These are phyloP conservation scores for Ambrosia artemisiifolia DNA, from an alignment of 129 eudicot species.

Conservation along the genomic window DNA sequence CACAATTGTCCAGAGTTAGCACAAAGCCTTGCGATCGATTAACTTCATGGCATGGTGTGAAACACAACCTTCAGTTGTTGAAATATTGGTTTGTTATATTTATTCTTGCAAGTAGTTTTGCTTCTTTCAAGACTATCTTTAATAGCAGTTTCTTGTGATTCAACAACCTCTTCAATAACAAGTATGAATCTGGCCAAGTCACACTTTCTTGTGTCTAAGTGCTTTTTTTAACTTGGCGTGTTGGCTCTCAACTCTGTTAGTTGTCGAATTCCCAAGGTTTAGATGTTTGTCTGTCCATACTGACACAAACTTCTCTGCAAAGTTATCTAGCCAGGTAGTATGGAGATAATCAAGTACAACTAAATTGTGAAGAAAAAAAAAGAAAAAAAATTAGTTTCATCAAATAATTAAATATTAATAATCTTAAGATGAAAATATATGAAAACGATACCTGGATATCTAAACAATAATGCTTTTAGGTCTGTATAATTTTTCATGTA, in stretches of 20 bases:
- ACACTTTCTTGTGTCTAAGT: too few relatives aligned
- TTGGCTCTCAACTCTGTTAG: too few relatives aligned
- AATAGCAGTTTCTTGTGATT: background rate
- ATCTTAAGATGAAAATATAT: background rate
- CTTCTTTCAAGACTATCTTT: slow-evolving; percentile 1
- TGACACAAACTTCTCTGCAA: background rate
- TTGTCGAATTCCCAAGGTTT: background rate
- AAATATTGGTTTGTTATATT: too few relatives aligned
- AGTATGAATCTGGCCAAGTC: background rate
- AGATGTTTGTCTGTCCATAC: background rate
- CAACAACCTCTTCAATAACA: too few relatives aligned
- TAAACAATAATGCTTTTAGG: background rate
- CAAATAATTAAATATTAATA: background rate
- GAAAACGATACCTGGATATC: too few relatives aligned
- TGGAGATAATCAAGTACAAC: too few relatives aligned
- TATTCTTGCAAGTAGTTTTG: background rate
- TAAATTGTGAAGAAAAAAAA: too few relatives aligned
- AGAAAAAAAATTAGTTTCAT: too few relatives aligned
- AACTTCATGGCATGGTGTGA: background rate
- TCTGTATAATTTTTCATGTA: background rate
- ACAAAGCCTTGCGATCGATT: background rate
- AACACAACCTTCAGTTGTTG: too few relatives aligned
- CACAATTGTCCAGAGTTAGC: background rate
- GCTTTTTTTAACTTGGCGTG: too few relatives aligned
- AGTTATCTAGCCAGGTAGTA: background rate